Percentiles rank a stretch among this genome's conserved stretches.
Evolutionary conservation across 257 asterid species (phyloP).

Genomic region (Plantago major): DNA sequence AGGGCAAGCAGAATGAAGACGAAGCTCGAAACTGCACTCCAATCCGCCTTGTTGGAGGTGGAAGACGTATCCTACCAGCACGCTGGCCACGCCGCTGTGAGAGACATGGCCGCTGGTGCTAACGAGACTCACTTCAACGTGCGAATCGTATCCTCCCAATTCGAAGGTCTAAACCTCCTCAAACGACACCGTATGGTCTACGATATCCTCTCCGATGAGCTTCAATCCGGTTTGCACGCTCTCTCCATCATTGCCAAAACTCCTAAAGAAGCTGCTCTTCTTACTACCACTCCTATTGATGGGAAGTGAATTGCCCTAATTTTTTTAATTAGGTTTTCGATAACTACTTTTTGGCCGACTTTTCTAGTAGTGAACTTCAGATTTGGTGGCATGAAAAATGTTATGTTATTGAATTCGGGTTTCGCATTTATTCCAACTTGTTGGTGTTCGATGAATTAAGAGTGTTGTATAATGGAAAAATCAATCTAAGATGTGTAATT

Average conservation of each 20-base stretch:
- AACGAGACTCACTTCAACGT: constrained; percentile 85
- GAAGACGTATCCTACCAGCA: constrained; percentile 94
- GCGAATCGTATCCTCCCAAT: constrained; percentile 53
- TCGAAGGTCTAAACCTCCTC: constrained; percentile 73
- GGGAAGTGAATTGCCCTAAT: neutral
- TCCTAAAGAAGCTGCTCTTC: constrained; percentile 59
- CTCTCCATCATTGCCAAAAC: constrained; percentile 81
- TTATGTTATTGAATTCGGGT: too few species aligned
- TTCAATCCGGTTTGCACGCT: constrained; percentile 83
- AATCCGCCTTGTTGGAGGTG: constrained; percentile 55
- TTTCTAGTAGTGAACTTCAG: too few species aligned
- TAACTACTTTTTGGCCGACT: too few species aligned
- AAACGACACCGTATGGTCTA: constrained; percentile 89
- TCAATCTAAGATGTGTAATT: too few species aligned
- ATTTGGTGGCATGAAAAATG: too few species aligned
- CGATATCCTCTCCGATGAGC: constrained; percentile 81
- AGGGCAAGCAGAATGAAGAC: constrained; percentile 69
- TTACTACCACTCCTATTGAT: neutral
- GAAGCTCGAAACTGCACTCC: constrained; percentile 70
- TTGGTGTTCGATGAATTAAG: neutral
- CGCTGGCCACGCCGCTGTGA: constrained; percentile 88
- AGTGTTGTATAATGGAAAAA: too few species aligned
- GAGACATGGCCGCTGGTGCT: constrained; percentile 42
- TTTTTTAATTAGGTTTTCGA: too few species aligned
- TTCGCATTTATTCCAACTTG: too few species aligned